Evolutionary conservation across 1,139 yeast genomes (phyloP).

Genomic region (Blastobotrys aristatus): DNA sequence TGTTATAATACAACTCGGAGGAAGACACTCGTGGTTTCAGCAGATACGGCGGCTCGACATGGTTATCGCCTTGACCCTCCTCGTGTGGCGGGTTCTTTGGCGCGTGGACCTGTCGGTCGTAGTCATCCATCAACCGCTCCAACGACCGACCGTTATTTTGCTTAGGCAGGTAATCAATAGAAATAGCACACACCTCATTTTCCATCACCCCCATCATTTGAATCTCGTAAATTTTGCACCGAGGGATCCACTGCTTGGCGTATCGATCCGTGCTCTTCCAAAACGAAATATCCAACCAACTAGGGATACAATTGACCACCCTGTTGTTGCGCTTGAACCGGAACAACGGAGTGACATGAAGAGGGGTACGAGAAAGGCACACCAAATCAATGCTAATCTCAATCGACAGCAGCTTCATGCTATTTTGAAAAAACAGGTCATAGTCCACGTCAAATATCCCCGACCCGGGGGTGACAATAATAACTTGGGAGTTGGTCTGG

Average conservation of each 20-base stretch:
- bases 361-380: slow-evolving; percentile 84
- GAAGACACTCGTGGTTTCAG: slow-evolving; percentile 22
- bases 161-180: slow-evolving; percentile 49
- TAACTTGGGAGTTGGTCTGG: slow-evolving; percentile 81
- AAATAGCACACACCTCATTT: slow-evolving; percentile 65
- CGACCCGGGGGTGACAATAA: slow-evolving; percentile 85
- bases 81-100: slow-evolving; percentile 16
- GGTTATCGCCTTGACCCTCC: background rate
- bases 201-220: slow-evolving; percentile 99
- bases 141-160: slow-evolving; percentile 30
- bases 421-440: slow-evolving; percentile 66
- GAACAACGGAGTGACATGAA: slow-evolving; percentile 87
- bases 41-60: slow-evolving; percentile 13
- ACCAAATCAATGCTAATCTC: slow-evolving; percentile 87
- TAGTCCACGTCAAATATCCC: slow-evolving; percentile 92
- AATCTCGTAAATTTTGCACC: slow-evolving; percentile 87
- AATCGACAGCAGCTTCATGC: slow-evolving; percentile 65
- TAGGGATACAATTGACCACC: slow-evolving; percentile 76
- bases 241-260: slow-evolving; percentile 75
- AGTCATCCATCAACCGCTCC: slow-evolving; percentile 51
- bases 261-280: slow-evolving; percentile 50
- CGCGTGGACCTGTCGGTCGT: slow-evolving; percentile 46
- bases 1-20: slow-evolving; percentile 9
- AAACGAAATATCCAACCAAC: slow-evolving; percentile 90
- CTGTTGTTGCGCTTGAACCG: slow-evolving; percentile 48